Base-by-base conservation (phyloP, 371 early-diverging fungal genomes). In the Circinella umbellata region DNA sequence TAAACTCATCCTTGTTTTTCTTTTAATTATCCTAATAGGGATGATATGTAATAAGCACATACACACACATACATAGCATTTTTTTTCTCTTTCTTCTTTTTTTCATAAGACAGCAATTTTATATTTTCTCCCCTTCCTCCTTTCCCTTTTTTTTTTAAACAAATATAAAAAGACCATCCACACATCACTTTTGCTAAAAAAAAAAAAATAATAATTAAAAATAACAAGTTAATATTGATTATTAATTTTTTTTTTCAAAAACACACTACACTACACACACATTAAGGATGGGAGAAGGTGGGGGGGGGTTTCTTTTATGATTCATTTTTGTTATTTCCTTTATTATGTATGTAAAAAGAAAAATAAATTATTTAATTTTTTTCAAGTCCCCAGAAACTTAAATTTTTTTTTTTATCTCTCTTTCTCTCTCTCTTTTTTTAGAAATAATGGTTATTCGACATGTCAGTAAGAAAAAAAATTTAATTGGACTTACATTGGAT, bases 401-500 rank as follows among this genome's bases (percentile, higher is more conserved):
- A 42, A 42, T 42, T 9, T 11, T 42, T 42, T 42, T 42, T 42
- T 42, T 42, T 42, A 2, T 42, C 3, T 42, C 11, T 1, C 11
- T 9, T 42, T 42, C 1, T 42, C 3, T 9, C 27, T 27, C 27
- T 27, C 27, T 27, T 27, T 42, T 9, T 9, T 42, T 2, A 51
- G 0, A 17, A 1, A 51, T n/a, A 51, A 51, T 13, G 8, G 15
- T 51, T 4, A n/a, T 18, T 57, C 57, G 20, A 7, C 57, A 37
- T 42, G 42, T 42, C 37, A 38, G 9, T 35, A 85, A 82, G 65
- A 86, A 78, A 35, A 86, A 78, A 35, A 88, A 85, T 66, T 69
- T 88, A 57, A 74, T 88, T 61, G 88, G 87, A 1, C 69, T 86
- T 39, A 75, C 81, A 1, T 59, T 80, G 0, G 62, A 71, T 1